Evolutionary conservation across 169 alveolate genomes (phyloP).

Genomic region (Cryptosporidium sp.): DNA sequence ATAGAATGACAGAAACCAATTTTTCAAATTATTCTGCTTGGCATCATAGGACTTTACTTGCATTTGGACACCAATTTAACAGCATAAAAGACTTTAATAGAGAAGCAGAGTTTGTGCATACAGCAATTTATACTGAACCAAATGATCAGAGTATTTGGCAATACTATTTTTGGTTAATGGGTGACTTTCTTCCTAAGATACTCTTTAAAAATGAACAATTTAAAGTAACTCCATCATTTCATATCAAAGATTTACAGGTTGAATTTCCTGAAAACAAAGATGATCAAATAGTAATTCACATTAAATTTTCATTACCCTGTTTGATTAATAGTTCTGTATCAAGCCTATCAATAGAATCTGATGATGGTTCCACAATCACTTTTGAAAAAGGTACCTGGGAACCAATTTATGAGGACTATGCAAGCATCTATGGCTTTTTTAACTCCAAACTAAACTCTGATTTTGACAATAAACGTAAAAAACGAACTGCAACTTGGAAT

Average conservation of each 20-base stretch:
- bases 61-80: background rate
- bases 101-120: slow-evolving; percentile 47
- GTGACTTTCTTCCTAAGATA: slow-evolving; percentile 14
- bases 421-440: background rate
- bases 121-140: slow-evolving; percentile 78
- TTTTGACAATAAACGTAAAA: background rate
- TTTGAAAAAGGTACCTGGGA: slow-evolving; percentile 46
- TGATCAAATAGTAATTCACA: background rate
- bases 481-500: slow-evolving; percentile 5
- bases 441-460: slow-evolving; percentile 8
- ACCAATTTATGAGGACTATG: slow-evolving; percentile 34
- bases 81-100: slow-evolving; percentile 5
- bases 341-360: slow-evolving; percentile 1
- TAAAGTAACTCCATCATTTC: background rate
- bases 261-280: background rate
- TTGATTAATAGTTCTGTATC: background rate
- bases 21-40: slow-evolving; percentile 79
- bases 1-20: slow-evolving; percentile 52
- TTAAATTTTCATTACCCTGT: slow-evolving; percentile 46
- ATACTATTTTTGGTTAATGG: slow-evolving; percentile 74
- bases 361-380: background rate
- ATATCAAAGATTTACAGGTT: background rate
- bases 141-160: slow-evolving; percentile 80
- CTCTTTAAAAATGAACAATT: slow-evolving; percentile 1
- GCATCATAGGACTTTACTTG: slow-evolving; percentile 73